Evolutionary conservation across 1,284 basidiomycete species (phyloP), one percentile per base, ranked within the genome.

Genomic region (Moniliella sp.): DNA sequence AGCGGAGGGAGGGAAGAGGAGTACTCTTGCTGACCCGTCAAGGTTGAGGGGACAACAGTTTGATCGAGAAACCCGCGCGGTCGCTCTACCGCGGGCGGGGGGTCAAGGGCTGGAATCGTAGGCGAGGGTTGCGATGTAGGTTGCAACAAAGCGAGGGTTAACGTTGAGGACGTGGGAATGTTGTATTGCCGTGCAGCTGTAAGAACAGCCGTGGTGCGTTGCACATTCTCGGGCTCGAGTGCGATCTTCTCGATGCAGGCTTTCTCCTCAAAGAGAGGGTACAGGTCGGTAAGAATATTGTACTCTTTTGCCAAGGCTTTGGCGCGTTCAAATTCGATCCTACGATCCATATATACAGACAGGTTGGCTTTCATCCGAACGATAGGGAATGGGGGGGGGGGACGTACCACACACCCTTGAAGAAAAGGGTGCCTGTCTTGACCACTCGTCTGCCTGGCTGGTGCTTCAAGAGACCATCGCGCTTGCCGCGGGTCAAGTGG

Each of bases 401-500:
- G 9, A 40, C 35, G 12, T 21, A 40, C 56, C 56, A 59, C n/a
- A 59, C 56, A 27, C 56, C 56, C 39, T 59, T 59, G 21, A 59
- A 45, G 30, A 57, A 54, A 54, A 59, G 57, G 11, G 56, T 52
- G 18, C 56, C 54, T 5, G 56, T 52, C 40, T 59, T 59, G 39
- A 59, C 56, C 21, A 59, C 56, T 27, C 57, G 48, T n/a, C 56
- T 44, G 34, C 56, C 55, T 46, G 57, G 57, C 31, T 59, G 54
- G 36, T 57, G 57, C 32, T 59, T 59, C 23, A 59, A 37, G 31
- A 59, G 57, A 26, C 54, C 55, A 34, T 59, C 56, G 15, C 56
- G 51, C 42, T 59, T 59, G 14, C 56, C 56, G 23, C 56, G 54
- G 18, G 56, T 54, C 56, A 59, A 56, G 31, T 48, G 48, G 38